Evolutionary conservation across 1,139 yeast species (phyloP), one percentile per base, ranked within the genome.

Genomic region (Saccharomycopsis phalli): DNA sequence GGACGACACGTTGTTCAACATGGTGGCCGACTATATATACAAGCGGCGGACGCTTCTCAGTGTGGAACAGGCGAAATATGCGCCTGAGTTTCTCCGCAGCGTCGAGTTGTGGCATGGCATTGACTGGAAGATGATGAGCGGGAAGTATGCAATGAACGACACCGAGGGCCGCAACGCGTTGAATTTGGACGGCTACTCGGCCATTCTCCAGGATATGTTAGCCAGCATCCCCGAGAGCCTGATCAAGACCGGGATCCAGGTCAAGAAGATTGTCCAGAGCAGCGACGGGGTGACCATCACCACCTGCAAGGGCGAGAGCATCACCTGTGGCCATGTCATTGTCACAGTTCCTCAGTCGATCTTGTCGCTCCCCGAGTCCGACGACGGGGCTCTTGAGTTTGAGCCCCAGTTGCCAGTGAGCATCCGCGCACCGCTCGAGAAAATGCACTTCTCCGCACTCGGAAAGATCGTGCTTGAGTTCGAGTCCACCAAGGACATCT

Each of bases 391-490:
- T 30, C 71, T 84, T 31, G 57, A 58, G 34, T 84, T 88, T 73
- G 53, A 51, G 1, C 91, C 93, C 0, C 56, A 63, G 2, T 60
- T 84, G 18, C 87, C 91, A 0, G 8, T 35, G 1, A 48, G 53
- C 0, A 61, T 83, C 14, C 47, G 50, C 1, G 60, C 60, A 0
- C 66, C 84, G 0, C 56, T 82, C 6, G 49, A 60, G 1, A 62
- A 60, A 3, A 66, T 80, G 46, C 79, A 77, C 50, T 78, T 75
- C 56, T 88, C 86, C 0, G 73, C 82, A 1, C 60, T 86, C 38
- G 95, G 95, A 0, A 86, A 86, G 57, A 78, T 82, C 4, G 63
- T 81, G 0, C 68, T 86, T 49, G 93, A 81, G 54, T 86, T 84
- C 53, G 38, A 45, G 14, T 10, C 19, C 8, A 26, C 14, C 16